Evolutionary conservation across 768 basidiomycete genomes (phyloP).

Genomic region (Mycena maculata): DNA sequence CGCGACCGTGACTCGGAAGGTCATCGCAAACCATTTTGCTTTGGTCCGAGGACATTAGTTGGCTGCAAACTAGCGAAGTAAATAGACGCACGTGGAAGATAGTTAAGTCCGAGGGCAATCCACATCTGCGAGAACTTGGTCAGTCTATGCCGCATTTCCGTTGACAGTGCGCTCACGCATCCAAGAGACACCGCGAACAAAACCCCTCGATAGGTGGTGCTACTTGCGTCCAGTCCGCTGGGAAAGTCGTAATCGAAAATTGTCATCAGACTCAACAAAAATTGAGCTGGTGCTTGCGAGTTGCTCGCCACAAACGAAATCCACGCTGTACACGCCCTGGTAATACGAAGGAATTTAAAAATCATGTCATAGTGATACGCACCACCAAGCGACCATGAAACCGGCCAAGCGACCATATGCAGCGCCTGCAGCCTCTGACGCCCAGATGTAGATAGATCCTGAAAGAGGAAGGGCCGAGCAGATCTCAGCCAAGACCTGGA

Average conservation of each 20-base stretch:
- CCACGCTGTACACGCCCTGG: not conserved
- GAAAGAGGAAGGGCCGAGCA: constrained; percentile 6
- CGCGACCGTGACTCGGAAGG: constrained; percentile 1
- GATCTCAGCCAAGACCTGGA: constrained; percentile 4
- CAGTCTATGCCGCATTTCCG: no score
- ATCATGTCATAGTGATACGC: not conserved
- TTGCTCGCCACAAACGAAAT: constrained; percentile 1
- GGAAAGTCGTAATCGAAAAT: constrained; percentile 1
- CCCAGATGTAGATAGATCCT: not conserved
- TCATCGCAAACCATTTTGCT: constrained; percentile 8
- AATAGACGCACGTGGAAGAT: not conserved
- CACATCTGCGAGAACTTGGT: no score
- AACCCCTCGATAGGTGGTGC: not conserved
- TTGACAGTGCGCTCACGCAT: no score
- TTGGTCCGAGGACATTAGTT: not conserved
- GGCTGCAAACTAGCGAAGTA: not conserved
- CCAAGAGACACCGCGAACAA: constrained; percentile 2
- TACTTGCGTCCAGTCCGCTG: not conserved
- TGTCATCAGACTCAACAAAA: constrained; percentile 4
- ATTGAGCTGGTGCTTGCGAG: constrained; percentile 1
- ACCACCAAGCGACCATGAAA: not conserved
- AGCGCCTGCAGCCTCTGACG: constrained; percentile 2
- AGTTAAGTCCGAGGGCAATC: constrained; percentile 1
- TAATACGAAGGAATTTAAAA: not conserved
- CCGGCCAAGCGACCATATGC: not conserved